Evolutionary conservation across 2,329 filamentous ascomycete genomes (phyloP).

Genomic region (Aureobasidium sp.): DNA sequence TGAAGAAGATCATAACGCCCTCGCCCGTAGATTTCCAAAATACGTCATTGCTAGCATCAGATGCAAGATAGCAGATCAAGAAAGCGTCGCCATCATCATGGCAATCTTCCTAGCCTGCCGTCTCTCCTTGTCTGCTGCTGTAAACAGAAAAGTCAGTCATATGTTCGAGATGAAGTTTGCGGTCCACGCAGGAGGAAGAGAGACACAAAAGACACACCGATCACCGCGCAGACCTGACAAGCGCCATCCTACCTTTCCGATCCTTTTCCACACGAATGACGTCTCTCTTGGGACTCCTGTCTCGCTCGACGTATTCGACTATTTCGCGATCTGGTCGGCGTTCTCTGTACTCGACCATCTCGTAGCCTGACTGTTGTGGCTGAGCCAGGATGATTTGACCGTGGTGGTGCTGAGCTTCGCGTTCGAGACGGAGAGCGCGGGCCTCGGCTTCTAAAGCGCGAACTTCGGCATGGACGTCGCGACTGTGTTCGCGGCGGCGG

Average conservation of each 20-base stretch:
- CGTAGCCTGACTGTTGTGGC: constrained; percentile 42
- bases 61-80: constrained; percentile 21
- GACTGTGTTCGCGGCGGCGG: constrained; percentile 42
- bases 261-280: constrained; percentile 74
- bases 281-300: constrained; percentile 41
- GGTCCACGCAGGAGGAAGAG: constrained; percentile 10
- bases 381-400: constrained; percentile 28
- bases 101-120: constrained; percentile 37
- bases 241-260: constrained; percentile 91
- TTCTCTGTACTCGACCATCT: constrained; percentile 42
- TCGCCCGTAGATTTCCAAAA: not conserved
- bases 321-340: constrained; percentile 50
- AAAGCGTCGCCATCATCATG: constrained; percentile 38
- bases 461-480: constrained; percentile 67
- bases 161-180: not conserved
- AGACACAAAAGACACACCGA: constrained; percentile 22
- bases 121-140: constrained; percentile 30
- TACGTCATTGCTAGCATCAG: not conserved
- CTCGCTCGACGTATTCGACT: constrained; percentile 46
- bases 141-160: not conserved
- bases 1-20: not conserved
- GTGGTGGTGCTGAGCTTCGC: constrained; percentile 39
- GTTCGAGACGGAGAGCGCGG: constrained; percentile 51
- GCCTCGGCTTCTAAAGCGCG: constrained; percentile 62
- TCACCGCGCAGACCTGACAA: constrained; percentile 68